phyloP scores from a whole-genome alignment of 352 stramenopile species.

The Halophytophthora batemanensis region DNA sequence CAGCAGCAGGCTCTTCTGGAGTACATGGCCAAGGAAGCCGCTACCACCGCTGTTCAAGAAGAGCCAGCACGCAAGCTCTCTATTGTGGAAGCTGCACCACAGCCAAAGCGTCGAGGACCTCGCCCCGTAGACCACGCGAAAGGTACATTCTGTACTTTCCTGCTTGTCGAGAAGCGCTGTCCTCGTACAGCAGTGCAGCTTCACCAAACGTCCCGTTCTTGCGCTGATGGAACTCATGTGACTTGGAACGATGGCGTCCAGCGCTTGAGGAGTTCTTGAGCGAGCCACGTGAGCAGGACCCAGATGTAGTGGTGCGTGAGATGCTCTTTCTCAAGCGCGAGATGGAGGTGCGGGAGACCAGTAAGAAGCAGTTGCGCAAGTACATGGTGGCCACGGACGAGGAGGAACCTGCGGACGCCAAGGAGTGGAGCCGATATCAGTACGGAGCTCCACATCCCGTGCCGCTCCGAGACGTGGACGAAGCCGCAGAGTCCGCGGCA shows the following conservation, averaged over 20 bases:
- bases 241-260: conserved; percentile 1
- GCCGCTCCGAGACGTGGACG: conserved; percentile 44
- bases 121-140: conserved; percentile 52
- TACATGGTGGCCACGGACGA: conserved; percentile 72
- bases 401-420: conserved; percentile 49
- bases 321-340: conserved; percentile 60
- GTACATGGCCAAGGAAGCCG: conserved; percentile 20
- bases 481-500: conserved; percentile 41
- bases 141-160: conserved; percentile 13
- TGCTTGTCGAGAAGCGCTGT: neutral
- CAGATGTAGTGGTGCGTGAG: conserved; percentile 37
- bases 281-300: conserved; percentile 37
- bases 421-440: conserved; percentile 64
- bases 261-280: conserved; percentile 49
- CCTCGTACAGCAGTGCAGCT: no score
- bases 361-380: conserved; percentile 52
- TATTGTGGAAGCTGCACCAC: conserved; percentile 5
- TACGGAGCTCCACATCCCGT: conserved; percentile 40
- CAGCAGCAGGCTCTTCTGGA: conserved; percentile 41
- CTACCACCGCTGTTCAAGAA: neutral
- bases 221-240: neutral
- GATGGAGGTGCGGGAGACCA: conserved; percentile 50
- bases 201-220: no score
- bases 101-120: conserved; percentile 31
- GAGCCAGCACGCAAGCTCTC: neutral